Percentiles rank a stretch among this genome's conserved stretches.
phyloP scores from a whole-genome alignment of 176 grass and related monocot genomes.

The Aegilops sharonensis region DNA sequence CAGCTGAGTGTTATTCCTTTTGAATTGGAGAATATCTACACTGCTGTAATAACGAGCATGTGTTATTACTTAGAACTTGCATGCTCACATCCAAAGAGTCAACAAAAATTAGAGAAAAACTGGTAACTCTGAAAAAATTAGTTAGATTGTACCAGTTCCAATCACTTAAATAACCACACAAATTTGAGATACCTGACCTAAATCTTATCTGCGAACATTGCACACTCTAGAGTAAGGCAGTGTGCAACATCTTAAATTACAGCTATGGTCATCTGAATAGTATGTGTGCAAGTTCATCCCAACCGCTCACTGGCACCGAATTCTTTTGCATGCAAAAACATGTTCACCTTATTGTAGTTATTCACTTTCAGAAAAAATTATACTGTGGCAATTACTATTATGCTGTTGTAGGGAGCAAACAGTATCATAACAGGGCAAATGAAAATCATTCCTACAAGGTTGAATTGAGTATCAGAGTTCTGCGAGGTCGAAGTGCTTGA shows the following conservation, averaged over 20 bases:
- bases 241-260: constrained; percentile 1
- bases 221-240: background rate
- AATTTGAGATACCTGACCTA: background rate
- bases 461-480: background rate
- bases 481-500: background rate
- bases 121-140: background rate
- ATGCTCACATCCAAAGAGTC: constrained; percentile 8
- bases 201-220: background rate
- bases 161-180: background rate
- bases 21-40: constrained; percentile 6
- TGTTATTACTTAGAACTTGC: constrained; percentile 12
- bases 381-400: background rate
- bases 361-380: background rate
- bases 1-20: constrained; percentile 7
- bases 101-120: constrained; percentile 7
- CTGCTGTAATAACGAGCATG: constrained; percentile 8
- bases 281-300: constrained; percentile 1
- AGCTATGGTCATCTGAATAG: constrained; percentile 13
- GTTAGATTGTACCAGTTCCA: background rate
- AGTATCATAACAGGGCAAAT: constrained; percentile 12
- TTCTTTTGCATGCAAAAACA: constrained; percentile 1
- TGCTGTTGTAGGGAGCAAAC: background rate
- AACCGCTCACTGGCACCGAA: background rate
- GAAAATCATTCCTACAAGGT: background rate
- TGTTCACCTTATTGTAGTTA: background rate